These are phyloP conservation scores for Ustilago esculenta DNA, from an alignment of 1,284 basidiomycete species.

Conservation along the genomic window DNA sequence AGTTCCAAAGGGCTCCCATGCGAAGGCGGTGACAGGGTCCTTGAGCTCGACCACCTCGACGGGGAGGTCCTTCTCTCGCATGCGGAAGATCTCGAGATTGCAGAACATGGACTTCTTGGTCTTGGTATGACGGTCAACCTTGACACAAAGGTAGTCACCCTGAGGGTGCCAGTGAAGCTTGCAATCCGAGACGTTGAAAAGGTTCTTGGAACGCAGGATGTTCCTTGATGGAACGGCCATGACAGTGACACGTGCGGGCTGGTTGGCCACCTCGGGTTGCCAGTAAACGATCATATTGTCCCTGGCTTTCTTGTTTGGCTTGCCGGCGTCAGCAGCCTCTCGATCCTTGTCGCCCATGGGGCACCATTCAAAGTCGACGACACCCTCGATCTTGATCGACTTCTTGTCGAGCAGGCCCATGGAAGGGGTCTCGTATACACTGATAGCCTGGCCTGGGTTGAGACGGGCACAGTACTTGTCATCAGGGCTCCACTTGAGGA, in stretches of 20 bases:
- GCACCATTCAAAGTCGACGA: conserved; percentile 99
- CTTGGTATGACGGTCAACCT: conserved; percentile 99
- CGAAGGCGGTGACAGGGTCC: conserved; percentile 95
- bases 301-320: conserved; percentile 70
- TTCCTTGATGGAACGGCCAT: conserved; percentile 87
- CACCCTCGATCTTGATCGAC: conserved; percentile 96
- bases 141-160: conserved; percentile 98
- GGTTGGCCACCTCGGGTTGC: conserved; percentile 94
- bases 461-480: conserved; percentile 93
- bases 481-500: conserved; percentile 97
- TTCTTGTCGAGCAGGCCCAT: conserved; percentile 98
- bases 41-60: conserved; percentile 98
- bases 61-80: conserved; percentile 96
- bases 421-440: conserved; percentile 91
- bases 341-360: conserved; percentile 84
- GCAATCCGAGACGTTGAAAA: conserved; percentile 98
- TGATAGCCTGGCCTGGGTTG: conserved; percentile 89
- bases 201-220: conserved; percentile 91
- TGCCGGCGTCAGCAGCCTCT: conserved; percentile 71
- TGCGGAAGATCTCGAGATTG: conserved; percentile 97
- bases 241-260: conserved; percentile 94
- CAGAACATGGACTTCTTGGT: conserved; percentile 99
- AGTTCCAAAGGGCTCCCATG: conserved; percentile 96
- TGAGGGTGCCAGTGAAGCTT: conserved; percentile 99
- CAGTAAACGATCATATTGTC: conserved; percentile 98